phyloP scores from a whole-genome alignment of 768 basidiomycete species.

The Tulasnella sp. region DNA sequence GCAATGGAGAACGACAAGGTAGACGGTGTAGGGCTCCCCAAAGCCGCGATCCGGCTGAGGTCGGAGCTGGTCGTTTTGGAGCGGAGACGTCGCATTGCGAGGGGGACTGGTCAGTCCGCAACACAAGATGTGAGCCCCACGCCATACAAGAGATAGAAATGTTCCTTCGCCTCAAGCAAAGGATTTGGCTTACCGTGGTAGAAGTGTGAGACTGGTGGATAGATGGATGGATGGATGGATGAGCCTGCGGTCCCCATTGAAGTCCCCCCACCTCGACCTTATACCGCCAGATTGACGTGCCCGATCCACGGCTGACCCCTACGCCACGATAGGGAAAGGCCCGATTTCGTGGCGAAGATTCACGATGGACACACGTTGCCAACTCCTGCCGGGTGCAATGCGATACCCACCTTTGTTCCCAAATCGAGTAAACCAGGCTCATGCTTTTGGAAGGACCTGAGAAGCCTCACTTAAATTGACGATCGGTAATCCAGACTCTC shows the following conservation, averaged over 20 bases:
- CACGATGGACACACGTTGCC: background rate
- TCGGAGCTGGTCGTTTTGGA: slow-evolving; percentile 4
- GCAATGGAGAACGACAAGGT: background rate
- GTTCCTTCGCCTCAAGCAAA: too few species aligned
- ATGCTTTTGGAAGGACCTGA: background rate
- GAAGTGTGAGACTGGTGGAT: background rate
- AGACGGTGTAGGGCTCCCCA: background rate
- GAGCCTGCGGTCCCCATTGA: background rate
- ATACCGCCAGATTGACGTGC: background rate
- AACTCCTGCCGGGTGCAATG: background rate
- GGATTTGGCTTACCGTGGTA: background rate
- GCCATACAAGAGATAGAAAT: background rate
- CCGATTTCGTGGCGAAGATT: background rate
- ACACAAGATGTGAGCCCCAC: background rate
- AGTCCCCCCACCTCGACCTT: background rate
- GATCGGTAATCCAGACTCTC: background rate
- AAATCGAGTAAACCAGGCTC: background rate
- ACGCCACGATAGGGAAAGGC: background rate
- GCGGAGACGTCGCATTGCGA: background rate
- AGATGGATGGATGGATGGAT: background rate
- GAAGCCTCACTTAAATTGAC: background rate
- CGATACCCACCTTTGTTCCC: background rate
- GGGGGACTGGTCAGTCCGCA: background rate
- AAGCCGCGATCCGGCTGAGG: background rate
- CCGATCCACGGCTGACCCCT: background rate